Evolutionary conservation across 345 rosid genomes (phyloP), one percentile per base, ranked within the genome.

Genomic region (Leavenworthia alabamica): DNA sequence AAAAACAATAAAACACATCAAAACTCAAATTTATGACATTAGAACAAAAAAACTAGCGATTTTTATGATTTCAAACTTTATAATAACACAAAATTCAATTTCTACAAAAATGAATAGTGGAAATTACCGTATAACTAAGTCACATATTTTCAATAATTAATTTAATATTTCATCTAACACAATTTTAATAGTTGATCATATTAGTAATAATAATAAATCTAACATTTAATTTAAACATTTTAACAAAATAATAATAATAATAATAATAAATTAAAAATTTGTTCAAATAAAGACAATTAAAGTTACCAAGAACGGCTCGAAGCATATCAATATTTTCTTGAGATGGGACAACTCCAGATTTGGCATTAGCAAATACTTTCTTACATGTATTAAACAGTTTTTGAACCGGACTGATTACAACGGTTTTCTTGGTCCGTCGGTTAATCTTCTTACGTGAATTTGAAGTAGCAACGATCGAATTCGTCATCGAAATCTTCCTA

Each of bases 311-410:
- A 78, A 84, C 89, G 4, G 81, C 56, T 27, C 73, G 82, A 12
- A 93, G 80, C 75, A 73, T 72, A 33, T 80, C 68, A 53, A 93
- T 81, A 19, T 83, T 60, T 13, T 78, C 83, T 2, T 73, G 78
- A 2, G 84, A 66, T 5, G 99, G 97, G 28, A 87, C 79, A 68
- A 71, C 41, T 60, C 83, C 91, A 3, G 85, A 8, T 15, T 78
- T 75, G 46, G 72, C 12, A 35, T 7, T 27, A 49, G 83, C 72
- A 69, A 87, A 93, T 3, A 93, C 97, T 28, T 84, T 82, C 73
- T 63, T 80, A 79, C 99, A 93, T 52, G 90, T 79, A 27, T 86
- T 75, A 56, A 68, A 84, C 12, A 93, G 82, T 75, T 61, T 80
- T 81, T 87, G 99, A 22, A 87, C 82, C 5, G 82, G 82, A 57